phyloP scores from a whole-genome alignment of 306 rosid genomes.

The Clitoria ternatea region DNA sequence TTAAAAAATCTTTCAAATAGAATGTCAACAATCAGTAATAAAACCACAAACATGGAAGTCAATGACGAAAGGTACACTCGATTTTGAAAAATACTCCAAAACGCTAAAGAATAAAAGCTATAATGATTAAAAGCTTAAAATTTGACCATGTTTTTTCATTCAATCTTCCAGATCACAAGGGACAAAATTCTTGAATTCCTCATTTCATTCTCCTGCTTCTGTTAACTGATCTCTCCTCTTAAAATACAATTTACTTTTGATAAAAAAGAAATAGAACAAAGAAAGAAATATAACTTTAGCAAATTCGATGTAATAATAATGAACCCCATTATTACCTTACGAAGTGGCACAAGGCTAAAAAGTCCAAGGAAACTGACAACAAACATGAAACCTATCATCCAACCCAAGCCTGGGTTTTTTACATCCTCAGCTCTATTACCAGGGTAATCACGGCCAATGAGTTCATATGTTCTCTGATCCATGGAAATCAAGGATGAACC shows the following conservation, averaged over 20 bases:
- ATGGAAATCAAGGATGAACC: conserved; percentile 83
- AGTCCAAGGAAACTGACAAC: conserved; percentile 92
- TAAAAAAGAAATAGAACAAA: background rate
- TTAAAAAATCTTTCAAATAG: background rate
- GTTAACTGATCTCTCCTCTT: background rate
- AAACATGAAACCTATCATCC: conserved; percentile 89
- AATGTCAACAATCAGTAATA: background rate
- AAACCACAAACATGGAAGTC: background rate
- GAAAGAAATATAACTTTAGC: background rate
- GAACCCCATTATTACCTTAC: conserved; percentile 58
- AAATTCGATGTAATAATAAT: background rate
- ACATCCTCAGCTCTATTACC: conserved; percentile 91
- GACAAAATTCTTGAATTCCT: background rate
- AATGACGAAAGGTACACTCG: background rate
- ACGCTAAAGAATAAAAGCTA: background rate
- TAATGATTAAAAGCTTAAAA: background rate
- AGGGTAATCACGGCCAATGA: conserved; percentile 85
- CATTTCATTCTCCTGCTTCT: background rate
- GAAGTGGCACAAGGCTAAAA: conserved; percentile 87
- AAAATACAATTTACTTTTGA: background rate
- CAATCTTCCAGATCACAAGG: background rate
- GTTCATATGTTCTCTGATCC: conserved; percentile 79
- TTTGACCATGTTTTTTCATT: background rate
- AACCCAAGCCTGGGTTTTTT: conserved; percentile 74
- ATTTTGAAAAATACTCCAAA: background rate